These are phyloP conservation scores for Candida cerambycidarum DNA, from an alignment of 805 yeast genomes.

Conservation along the genomic window DNA sequence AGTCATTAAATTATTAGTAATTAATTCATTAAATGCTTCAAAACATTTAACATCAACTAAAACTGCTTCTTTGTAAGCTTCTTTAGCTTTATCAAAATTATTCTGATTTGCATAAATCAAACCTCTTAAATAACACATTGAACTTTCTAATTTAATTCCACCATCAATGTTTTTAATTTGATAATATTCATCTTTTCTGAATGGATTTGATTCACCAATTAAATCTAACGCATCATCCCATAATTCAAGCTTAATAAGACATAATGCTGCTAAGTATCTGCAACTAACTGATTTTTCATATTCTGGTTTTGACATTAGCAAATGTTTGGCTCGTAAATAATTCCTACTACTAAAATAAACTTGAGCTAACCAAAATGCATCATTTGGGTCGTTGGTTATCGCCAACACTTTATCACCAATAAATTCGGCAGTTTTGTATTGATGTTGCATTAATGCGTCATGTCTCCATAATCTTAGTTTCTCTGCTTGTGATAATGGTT, in stretches of 20 bases:
- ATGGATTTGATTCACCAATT: conserved; percentile 81
- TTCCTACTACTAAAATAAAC: conserved; percentile 76
- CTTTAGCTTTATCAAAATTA: conserved; percentile 82
- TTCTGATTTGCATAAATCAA: conserved; percentile 78
- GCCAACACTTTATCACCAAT: conserved; percentile 88
- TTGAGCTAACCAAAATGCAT: conserved; percentile 96
- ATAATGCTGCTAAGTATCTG: conserved; percentile 74
- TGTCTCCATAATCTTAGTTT: conserved; percentile 88
- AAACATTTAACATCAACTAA: conserved; percentile 85
- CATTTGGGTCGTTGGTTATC: conserved; percentile 83
- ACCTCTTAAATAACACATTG: conserved; percentile 84
- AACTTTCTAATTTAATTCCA: conserved; percentile 83
- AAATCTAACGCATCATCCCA: conserved; percentile 90
- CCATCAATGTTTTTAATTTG: conserved; percentile 62
- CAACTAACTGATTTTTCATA: conserved; percentile 69
- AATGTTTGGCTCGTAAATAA: conserved; percentile 73
- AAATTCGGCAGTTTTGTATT: conserved; percentile 83
- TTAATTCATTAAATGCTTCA: conserved; percentile 85
- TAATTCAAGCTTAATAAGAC: conserved; percentile 66
- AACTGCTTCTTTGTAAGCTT: conserved; percentile 83
- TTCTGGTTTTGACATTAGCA: conserved; percentile 55
- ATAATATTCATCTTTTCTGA: conserved; percentile 42
- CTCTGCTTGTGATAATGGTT: conserved; percentile 68
- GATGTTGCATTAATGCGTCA: conserved; percentile 90
- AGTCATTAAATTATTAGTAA: conserved; percentile 68